phyloP scores from a whole-genome alignment of 1,139 yeast species.

The Suhomyces panamericanus region DNA sequence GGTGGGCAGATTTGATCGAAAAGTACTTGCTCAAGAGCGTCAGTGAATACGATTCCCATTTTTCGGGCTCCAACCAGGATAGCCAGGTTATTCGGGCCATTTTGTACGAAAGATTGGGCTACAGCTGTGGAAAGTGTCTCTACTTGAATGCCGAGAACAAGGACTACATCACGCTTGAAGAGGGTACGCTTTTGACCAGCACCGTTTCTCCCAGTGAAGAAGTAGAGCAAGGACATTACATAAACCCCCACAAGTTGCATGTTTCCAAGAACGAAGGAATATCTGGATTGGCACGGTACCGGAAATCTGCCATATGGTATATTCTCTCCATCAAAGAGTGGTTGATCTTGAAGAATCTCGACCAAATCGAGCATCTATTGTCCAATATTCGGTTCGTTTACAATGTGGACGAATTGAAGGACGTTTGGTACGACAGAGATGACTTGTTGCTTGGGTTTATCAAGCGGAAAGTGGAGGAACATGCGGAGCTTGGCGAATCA shows the following conservation, averaged over 20 bases:
- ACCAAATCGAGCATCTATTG: constrained; percentile 27
- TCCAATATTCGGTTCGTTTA: constrained; percentile 29
- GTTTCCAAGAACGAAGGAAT: constrained; percentile 38
- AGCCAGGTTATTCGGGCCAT: constrained; percentile 46
- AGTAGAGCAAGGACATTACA: constrained; percentile 32
- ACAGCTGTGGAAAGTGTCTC: constrained; percentile 33
- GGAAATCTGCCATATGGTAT: constrained; percentile 82
- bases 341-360: constrained; percentile 35
- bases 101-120: constrained; percentile 43
- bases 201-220: constrained; percentile 3
- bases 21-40: constrained; percentile 44
- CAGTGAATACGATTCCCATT: constrained; percentile 41
- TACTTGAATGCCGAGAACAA: constrained; percentile 20
- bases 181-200: constrained; percentile 4
- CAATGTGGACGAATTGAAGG: constrained; percentile 21
- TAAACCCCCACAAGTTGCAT: constrained; percentile 40
- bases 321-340: constrained; percentile 76
- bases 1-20: constrained; percentile 52
- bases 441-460: constrained; percentile 35
- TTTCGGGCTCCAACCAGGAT: constrained; percentile 29
- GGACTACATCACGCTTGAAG: constrained; percentile 15
- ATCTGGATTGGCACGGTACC: constrained; percentile 55
- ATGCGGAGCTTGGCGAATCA: background rate
- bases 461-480: constrained; percentile 20
- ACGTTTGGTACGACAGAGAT: constrained; percentile 38